Conservation (phyloP, 116 monocot genomes). For the Thalassia testudinum region DNA sequence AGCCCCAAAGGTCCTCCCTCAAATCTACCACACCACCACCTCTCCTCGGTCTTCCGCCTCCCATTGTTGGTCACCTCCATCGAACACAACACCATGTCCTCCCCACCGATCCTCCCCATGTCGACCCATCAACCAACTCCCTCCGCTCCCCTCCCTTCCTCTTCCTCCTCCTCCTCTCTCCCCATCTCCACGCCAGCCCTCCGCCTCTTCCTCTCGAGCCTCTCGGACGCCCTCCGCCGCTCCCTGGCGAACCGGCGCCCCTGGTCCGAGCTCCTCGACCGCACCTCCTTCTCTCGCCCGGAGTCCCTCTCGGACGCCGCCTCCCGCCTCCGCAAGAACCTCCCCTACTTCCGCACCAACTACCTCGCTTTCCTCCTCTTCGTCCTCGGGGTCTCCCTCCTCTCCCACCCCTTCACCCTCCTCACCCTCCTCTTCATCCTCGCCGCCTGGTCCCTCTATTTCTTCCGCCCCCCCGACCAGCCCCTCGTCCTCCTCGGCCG, state of each 20-base stretch:
- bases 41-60: too few relatives aligned
- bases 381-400: constrained; percentile 48
- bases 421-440: constrained; percentile 22
- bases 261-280: constrained; percentile 60
- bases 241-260: constrained; percentile 65
- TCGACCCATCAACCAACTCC: background rate
- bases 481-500: constrained; percentile 67
- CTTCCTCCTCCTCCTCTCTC: constrained; percentile 1
- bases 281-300: constrained; percentile 71
- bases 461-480: constrained; percentile 47
- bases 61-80: too few relatives aligned
- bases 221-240: constrained; percentile 39
- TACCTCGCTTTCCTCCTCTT: constrained; percentile 39
- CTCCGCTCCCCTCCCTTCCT: constrained; percentile 4
- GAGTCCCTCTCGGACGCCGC: constrained; percentile 56
- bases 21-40: too few relatives aligned
- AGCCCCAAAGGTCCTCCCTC: too few relatives aligned
- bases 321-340: constrained; percentile 3
- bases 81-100: too few relatives aligned
- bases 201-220: constrained; percentile 47
- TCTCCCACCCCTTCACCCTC: constrained; percentile 70
- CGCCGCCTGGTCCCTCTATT: constrained; percentile 57
- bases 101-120: too few relatives aligned
- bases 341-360: constrained; percentile 26
- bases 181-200: constrained; percentile 29